A percentile compares a stretch with the other conserved stretches of the same genome.
Evolutionary conservation across 2,329 filamentous ascomycete genomes (phyloP).

Genomic region (Fonsecaea multimorphosa): DNA sequence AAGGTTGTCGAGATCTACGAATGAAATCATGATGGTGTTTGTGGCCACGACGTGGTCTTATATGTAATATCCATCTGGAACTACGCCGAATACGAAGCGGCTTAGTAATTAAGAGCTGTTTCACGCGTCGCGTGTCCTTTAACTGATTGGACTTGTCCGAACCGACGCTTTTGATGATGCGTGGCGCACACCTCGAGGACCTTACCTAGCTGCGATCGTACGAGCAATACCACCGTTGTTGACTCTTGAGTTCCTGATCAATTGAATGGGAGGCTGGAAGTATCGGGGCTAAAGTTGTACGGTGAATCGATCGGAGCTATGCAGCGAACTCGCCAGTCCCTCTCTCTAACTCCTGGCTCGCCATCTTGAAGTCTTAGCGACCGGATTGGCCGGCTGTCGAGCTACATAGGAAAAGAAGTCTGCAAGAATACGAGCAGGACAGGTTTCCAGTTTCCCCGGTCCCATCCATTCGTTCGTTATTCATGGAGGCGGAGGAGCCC

Average conservation of each 20-base stretch:
- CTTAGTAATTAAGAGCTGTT: not conserved
- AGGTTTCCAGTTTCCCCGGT: not conserved
- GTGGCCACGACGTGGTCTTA: not conserved
- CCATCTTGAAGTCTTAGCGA: not conserved
- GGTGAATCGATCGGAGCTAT: not conserved
- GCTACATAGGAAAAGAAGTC: not conserved
- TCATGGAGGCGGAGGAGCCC: not conserved
- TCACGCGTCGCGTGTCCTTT: not conserved
- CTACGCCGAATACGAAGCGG: not conserved
- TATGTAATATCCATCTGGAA: no score
- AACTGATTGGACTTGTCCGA: no score
- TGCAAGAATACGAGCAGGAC: not conserved
- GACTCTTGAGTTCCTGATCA: not conserved
- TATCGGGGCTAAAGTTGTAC: not conserved
- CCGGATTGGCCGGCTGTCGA: not conserved
- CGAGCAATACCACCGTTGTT: not conserved
- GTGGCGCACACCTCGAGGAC: no score
- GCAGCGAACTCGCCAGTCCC: no score
- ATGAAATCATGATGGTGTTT: not conserved
- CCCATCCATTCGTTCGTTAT: not conserved
- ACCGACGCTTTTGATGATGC: no score
- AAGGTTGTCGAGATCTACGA: conserved; percentile 5
- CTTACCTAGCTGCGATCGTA: no score
- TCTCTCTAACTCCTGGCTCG: not conserved
- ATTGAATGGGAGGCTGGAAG: not conserved